Percentiles rank a stretch among this genome's conserved stretches.
phyloP scores from a whole-genome alignment of 345 rosid genomes.

The Dipteronia sinensis region DNA sequence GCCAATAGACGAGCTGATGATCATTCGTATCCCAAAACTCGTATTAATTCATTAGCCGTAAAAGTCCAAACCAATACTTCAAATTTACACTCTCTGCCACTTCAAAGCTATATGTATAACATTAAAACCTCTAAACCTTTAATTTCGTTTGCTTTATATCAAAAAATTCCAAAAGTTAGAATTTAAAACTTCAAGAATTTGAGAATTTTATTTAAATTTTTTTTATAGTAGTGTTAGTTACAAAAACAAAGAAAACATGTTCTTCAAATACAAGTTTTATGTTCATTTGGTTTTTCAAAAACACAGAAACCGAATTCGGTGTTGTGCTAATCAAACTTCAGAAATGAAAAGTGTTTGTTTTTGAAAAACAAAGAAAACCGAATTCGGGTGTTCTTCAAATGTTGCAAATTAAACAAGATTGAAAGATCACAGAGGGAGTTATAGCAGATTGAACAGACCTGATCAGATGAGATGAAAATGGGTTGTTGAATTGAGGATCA shows the following conservation, averaged over 20 bases:
- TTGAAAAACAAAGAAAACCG: too few relatives aligned
- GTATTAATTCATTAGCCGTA: not conserved
- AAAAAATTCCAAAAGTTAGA: too few relatives aligned
- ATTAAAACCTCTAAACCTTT: too few relatives aligned
- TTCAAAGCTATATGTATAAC: not conserved
- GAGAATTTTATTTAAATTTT: too few relatives aligned
- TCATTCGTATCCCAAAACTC: too few relatives aligned
- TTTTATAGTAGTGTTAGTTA: too few relatives aligned
- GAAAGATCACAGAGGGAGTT: not conserved
- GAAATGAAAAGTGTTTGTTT: too few relatives aligned
- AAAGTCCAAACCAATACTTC: conserved; percentile 11
- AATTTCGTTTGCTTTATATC: too few relatives aligned
- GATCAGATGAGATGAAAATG: not conserved
- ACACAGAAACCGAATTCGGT: not conserved
- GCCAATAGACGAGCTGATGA: conserved; percentile 10
- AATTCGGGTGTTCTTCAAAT: not conserved
- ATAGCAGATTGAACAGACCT: not conserved
- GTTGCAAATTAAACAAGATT: not conserved
- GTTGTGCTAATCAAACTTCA: too few relatives aligned
- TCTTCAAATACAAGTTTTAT: too few relatives aligned
- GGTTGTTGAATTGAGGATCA: not conserved
- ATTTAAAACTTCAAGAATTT: too few relatives aligned
- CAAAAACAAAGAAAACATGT: not conserved
- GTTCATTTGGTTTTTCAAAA: not conserved
- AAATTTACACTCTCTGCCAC: not conserved